Evolutionary conservation across 169 alveolate genomes (phyloP).

Genomic region (Eimeria praecox): DNA sequence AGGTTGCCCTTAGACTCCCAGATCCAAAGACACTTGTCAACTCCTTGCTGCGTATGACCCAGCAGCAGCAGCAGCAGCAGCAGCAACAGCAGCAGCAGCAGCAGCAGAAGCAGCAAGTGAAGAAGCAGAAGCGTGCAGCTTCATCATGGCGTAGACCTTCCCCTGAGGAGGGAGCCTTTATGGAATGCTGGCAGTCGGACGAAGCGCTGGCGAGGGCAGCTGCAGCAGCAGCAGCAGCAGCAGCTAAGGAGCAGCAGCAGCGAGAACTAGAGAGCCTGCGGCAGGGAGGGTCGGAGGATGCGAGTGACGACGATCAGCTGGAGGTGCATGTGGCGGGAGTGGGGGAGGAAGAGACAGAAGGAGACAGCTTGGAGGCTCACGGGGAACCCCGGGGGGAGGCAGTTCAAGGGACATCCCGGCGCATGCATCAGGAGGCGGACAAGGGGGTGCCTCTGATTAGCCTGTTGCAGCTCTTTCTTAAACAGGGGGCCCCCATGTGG

Average conservation of each 20-base stretch:
- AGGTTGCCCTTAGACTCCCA: constrained; percentile 25
- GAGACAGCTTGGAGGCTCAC: neutral
- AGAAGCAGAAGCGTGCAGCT: too few relatives aligned
- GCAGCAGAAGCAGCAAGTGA: neutral
- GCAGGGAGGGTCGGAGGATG: neutral
- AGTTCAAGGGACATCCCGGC: neutral
- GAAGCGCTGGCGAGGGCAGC: constrained; percentile 56
- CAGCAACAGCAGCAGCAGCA: constrained; percentile 25
- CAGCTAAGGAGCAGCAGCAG: constrained; percentile 18
- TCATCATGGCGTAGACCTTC: neutral
- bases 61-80: constrained; percentile 22
- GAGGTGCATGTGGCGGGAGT: constrained; percentile 42
- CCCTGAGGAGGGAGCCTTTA: neutral
- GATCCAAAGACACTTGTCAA: constrained; percentile 54
- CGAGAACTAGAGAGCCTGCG: constrained; percentile 10
- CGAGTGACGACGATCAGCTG: constrained; percentile 19
- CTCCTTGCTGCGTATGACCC: constrained; percentile 44
- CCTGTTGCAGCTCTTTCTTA: constrained; percentile 35
- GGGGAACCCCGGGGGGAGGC: constrained; percentile 21
- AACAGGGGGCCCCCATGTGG: neutral
- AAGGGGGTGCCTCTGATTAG: neutral
- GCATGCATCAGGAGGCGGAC: neutral
- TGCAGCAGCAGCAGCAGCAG: constrained; percentile 57
- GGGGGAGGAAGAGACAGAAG: constrained; percentile 28
- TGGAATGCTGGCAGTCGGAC: constrained; percentile 34